Percentiles rank a stretch among this genome's conserved stretches.
These are phyloP conservation scores for Anthostomella pinea DNA, from an alignment of 2,329 filamentous ascomycete species.

Conservation along the genomic window DNA sequence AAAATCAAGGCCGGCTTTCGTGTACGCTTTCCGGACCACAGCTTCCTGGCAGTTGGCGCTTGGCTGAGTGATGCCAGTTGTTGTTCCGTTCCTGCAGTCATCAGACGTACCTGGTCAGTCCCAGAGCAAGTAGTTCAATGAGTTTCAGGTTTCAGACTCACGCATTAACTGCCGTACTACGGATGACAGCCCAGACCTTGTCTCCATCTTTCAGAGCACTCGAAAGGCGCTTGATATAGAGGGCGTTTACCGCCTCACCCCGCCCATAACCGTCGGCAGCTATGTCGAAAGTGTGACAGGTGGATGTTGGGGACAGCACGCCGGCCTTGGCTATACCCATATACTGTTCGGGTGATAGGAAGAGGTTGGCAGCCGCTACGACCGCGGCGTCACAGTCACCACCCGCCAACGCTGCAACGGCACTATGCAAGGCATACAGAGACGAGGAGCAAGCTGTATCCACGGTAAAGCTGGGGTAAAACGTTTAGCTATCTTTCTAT, in stretches of 20 bases:
- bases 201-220: constrained; percentile 42
- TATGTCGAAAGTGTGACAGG: constrained; percentile 14
- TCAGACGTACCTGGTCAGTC: not conserved
- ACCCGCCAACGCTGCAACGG: constrained; percentile 1
- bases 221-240: constrained; percentile 42
- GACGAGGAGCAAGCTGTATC: constrained; percentile 12
- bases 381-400: constrained; percentile 12
- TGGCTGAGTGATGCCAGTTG: constrained; percentile 45
- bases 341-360: constrained; percentile 1
- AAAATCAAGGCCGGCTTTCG: constrained; percentile 25
- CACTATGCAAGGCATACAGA: constrained; percentile 7
- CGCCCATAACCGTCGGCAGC: constrained; percentile 44
- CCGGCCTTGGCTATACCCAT: constrained; percentile 3
- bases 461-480: constrained; percentile 7
- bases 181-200: constrained; percentile 36
- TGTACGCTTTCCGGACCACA: constrained; percentile 33
- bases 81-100: constrained; percentile 34
- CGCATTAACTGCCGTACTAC: constrained; percentile 35
- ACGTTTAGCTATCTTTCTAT: constrained; percentile 14
- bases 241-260: constrained; percentile 42
- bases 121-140: too few relatives aligned
- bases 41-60: constrained; percentile 33
- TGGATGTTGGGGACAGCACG: constrained; percentile 6
- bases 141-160: not conserved
- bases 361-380: constrained; percentile 7